Base-by-base conservation (phyloP, 805 yeast species). In the Lachancea mirantina region DNA sequence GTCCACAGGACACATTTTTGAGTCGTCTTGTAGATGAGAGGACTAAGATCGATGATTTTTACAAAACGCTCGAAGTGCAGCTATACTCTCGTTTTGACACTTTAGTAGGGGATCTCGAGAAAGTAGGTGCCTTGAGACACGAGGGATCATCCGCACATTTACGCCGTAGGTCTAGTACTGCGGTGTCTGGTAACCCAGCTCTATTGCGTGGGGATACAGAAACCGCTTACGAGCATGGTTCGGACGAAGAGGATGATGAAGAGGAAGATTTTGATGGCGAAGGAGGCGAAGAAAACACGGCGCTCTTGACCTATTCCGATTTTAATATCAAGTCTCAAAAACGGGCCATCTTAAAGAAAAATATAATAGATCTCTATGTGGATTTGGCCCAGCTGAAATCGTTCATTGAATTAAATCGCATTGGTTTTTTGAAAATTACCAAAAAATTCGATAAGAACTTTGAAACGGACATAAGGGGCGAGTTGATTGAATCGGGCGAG, bases 401-500 rank as follows among this genome's bases (percentile, higher is more conserved):
- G 1, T 89, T 67, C 56, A 70, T 82, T 34, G 95, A 87, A 50
- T 67, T 89, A 43, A 89, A 89, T 62, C 72, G 72, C 45, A 78
- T 88, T 25, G 97, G 96, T 0, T 83, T 89, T 55, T 68, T 78
- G 32, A 89, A 89, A 57, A 87, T 88, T 26, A 65, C 84, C 35
- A 89, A 89, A 54, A 89, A 89, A 60, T 88, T 84, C 51, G 96
- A 89, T 59, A 89, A 89, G 54, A 75, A 79, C 6, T 60, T 84
- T 44, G 70, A 70, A 38, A 68, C 76, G 23, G 55, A 68, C 17
- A 62, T 78, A 11, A 76, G 75, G 47, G 49, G 57, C 5, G 63
- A 64, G 22, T 57, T 82, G 21, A 69, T 76, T 13, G 58, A 57
- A n/a, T 49, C 56, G 17, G 55, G 55, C 19, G 60, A 56, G 23